These are phyloP conservation scores for Pythium periplocum DNA, from an alignment of 352 stramenopile species.

Conservation along the genomic window DNA sequence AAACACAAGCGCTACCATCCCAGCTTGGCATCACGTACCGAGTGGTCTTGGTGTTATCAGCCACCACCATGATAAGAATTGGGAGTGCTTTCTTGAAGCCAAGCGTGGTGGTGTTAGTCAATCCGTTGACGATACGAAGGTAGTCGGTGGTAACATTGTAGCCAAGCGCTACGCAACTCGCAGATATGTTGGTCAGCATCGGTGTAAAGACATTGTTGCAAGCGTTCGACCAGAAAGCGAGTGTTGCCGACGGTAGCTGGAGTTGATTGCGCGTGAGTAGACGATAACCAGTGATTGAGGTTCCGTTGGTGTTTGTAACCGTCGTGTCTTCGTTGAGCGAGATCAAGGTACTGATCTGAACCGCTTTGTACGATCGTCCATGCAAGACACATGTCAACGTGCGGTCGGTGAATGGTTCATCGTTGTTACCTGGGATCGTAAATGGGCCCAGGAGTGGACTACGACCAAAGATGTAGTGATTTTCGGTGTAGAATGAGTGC, in stretches of 20 bases:
- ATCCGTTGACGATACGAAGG: conserved; percentile 18
- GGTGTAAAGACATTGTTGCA: conserved; percentile 16
- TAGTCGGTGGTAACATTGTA: conserved; percentile 22
- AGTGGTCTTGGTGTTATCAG: conserved; percentile 17
- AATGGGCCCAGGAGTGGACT: conserved; percentile 5
- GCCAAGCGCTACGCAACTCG: conserved; percentile 14
- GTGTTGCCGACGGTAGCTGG: not conserved
- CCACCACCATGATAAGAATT: conserved; percentile 29
- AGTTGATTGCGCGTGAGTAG: conserved; percentile 15
- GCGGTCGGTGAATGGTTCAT: conserved; percentile 40
- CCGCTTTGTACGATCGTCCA: too few relatives aligned
- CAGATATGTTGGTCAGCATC: conserved; percentile 14
- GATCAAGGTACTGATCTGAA: conserved; percentile 20
- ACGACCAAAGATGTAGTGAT: conserved; percentile 7
- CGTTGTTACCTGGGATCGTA: conserved; percentile 28
- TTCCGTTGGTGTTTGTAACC: conserved; percentile 26
- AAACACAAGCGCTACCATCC: conserved; percentile 25
- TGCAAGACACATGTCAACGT: conserved; percentile 31
- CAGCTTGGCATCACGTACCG: conserved; percentile 18
- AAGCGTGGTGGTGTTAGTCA: conserved; percentile 2
- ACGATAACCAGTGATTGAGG: conserved; percentile 21
- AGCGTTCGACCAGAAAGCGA: conserved; percentile 8
- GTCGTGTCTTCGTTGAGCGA: conserved; percentile 19
- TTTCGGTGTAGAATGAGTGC: conserved; percentile 1
- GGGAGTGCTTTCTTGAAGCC: conserved; percentile 18